Conservation (phyloP, 331 rosid species). For the Prunus yedoensis region DNA sequence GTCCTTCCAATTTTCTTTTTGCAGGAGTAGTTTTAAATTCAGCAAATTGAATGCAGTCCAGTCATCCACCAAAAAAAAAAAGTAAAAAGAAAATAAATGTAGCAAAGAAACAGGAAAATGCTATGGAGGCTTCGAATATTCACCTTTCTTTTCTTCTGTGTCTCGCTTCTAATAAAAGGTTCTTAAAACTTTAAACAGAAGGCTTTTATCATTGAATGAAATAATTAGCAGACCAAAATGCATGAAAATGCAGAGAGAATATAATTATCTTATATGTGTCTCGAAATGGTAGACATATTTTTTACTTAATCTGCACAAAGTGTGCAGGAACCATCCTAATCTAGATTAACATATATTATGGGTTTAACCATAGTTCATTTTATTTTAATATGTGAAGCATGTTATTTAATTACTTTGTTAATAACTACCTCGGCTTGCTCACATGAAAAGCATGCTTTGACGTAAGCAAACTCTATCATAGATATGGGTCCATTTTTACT, state of each 20-base stretch:
- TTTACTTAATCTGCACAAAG: constrained; percentile 30
- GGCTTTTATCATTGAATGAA: background rate
- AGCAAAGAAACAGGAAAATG: too few species aligned
- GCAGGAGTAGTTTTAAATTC: too few species aligned
- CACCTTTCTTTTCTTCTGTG: too few species aligned
- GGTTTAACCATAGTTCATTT: constrained; percentile 28
- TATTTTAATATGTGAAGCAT: constrained; percentile 29
- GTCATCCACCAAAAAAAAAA: too few species aligned
- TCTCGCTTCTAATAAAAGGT: too few species aligned
- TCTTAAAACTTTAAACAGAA: background rate
- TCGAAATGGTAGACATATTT: constrained; percentile 11
- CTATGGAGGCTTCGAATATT: too few species aligned
- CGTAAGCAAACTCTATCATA: constrained; percentile 32
- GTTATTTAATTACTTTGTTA: constrained; percentile 25
- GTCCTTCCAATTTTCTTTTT: too few species aligned
- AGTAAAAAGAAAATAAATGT: too few species aligned
- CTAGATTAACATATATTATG: constrained; percentile 28
- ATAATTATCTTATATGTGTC: background rate
- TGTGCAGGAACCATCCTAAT: constrained; percentile 25
- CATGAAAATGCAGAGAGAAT: background rate
- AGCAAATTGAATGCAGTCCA: too few species aligned
- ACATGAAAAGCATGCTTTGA: constrained; percentile 50
- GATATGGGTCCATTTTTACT: too few species aligned
- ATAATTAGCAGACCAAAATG: background rate
- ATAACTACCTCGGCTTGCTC: constrained; percentile 46